phyloP scores from a whole-genome alignment of 495 filamentous ascomycete species.

The Aspergillus wentii region DNA sequence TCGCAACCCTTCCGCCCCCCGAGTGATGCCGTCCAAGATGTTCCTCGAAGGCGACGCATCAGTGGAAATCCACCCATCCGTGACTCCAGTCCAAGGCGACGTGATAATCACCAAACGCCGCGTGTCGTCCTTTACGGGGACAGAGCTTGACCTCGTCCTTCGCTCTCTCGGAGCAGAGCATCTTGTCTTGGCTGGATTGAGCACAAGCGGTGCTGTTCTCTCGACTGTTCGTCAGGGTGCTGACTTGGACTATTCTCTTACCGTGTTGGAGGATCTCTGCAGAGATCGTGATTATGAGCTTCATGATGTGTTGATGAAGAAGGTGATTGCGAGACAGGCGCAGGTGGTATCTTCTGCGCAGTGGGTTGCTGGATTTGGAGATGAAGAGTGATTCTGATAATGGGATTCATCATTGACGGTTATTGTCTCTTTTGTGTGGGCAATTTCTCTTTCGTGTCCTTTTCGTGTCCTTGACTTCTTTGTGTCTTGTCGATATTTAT shows the following conservation, averaged over 20 bases:
- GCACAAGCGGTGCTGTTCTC: slow-evolving; percentile 34
- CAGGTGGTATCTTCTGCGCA: slow-evolving; percentile 10
- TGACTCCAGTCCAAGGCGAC: slow-evolving; percentile 18
- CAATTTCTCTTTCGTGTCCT: no score
- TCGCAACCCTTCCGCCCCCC: slow-evolving; percentile 15
- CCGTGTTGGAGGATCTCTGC: slow-evolving; percentile 32
- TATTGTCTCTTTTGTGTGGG: no score
- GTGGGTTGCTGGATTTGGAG: slow-evolving; percentile 22
- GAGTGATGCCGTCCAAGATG: slow-evolving; percentile 8
- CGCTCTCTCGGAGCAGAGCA: slow-evolving; percentile 20
- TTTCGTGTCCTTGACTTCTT: no score
- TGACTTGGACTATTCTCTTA: slow-evolving; percentile 31
- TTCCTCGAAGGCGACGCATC: slow-evolving; percentile 19
- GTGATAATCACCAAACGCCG: slow-evolving; percentile 29
- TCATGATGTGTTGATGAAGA: slow-evolving; percentile 29
- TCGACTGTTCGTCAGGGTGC: slow-evolving; percentile 33
- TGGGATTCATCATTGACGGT: no score
- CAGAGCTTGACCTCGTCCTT: slow-evolving; percentile 32
- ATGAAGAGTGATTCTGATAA: no score
- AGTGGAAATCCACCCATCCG: slow-evolving; percentile 17
- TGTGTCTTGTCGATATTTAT: no score
- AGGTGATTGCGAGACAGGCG: slow-evolving; percentile 26
- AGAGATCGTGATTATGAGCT: slow-evolving; percentile 29
- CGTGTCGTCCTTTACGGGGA: slow-evolving; percentile 30
- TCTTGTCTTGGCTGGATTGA: slow-evolving; percentile 28